Base-by-base conservation (phyloP, 768 basidiomycete species). In the Cystofilobasidium macerans region DNA sequence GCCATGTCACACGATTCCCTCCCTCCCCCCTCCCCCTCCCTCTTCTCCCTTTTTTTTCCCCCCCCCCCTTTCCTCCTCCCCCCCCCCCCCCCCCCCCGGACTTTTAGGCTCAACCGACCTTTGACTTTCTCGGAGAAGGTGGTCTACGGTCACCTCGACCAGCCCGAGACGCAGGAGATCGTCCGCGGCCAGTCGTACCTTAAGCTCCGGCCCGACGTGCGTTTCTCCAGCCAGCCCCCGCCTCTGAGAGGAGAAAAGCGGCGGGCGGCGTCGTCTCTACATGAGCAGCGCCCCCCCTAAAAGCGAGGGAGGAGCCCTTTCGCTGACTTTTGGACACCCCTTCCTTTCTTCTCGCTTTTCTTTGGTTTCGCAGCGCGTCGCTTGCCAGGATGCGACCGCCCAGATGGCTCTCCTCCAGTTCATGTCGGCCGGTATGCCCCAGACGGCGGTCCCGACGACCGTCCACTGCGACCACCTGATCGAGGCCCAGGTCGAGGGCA, bases 331-430 rank as follows among this genome's bases (percentile, higher is more conserved):
- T n/a, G n/a, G n/a, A n/a, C 88, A 45, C 87, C 89, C 79, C 87
- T 87, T 69, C 40, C 78, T 70, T 70, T 28, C 67, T 57, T 42
- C 13, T 38, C 28, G 65, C 58, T 30, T 57, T 12, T 58, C n/a
- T 53, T 57, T 76, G 70, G 77, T 73, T 73, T 38, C 38, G 18
- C 78, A 78, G 78, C 78, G 79, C 69, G 79, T 80, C 65, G 78
- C 78, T 8, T 79, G 78, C 73, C 79, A 79, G 71, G 79, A 79
- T 74, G 78, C 78, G 45, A 80, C 78, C 71, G 78, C 77, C 73
- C 76, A 98, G 89, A 99, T 99, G 95, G 95, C 95, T 24, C 84
- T 99, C 64, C 83, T 99, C 71, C 95, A 99, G 82, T 99, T 99
- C 84, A 99, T 99, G 95, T 97, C 95, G 60, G 92, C 95, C 22